Base-by-base conservation (phyloP, 129 eudicot genomes). In the Arctium lappa region DNA sequence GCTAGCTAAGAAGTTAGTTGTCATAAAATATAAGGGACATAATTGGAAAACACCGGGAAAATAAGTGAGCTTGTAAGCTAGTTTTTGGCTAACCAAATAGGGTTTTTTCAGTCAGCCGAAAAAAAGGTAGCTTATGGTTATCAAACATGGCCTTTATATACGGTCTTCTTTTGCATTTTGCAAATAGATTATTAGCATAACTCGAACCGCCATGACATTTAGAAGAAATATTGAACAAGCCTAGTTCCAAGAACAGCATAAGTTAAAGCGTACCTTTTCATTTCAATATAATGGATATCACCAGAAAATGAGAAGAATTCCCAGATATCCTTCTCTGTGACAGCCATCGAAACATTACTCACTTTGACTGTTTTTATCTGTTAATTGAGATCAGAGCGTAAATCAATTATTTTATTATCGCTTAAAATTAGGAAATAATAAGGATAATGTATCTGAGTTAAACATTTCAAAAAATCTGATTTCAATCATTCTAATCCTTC, bases 231-330 rank as follows among this genome's bases (percentile, higher is more conserved):
- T 69, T 1, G 71, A 79, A 31, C 0, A 29, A 48, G 60, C 30
- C 65, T 31, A 48, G 5, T 56, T n/a, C 60, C 2, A 75, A 71
- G 44, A 32, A 50, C 44, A 30, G 27, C 10, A 74, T 32, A 22
- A 0, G 0, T 22, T 22, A 72, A 48, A 72, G 29, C 76, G 13
- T 36, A 88, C 93, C 91, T 85, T 75, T 83, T 85, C 85, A 91
- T 82, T 48, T 91, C 95, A 56, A 91, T 74, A 71, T 85, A 89
- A 80, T 87, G 88, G 73, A 91, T 91, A 7, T 79, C 86, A 34
- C 92, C 92, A 38, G 91, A 89, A 76, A 87, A 91, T 8, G 91
- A 85, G 77, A 91, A 89, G 87, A 91, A 91, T 38, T 89, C 95
- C 83, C 68, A 74, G 69, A 91, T 84, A 74, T 91, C 89, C 76